Evolutionary conservation across 1,284 basidiomycete species (phyloP).

Genomic region (Phlebopus sp.): DNA sequence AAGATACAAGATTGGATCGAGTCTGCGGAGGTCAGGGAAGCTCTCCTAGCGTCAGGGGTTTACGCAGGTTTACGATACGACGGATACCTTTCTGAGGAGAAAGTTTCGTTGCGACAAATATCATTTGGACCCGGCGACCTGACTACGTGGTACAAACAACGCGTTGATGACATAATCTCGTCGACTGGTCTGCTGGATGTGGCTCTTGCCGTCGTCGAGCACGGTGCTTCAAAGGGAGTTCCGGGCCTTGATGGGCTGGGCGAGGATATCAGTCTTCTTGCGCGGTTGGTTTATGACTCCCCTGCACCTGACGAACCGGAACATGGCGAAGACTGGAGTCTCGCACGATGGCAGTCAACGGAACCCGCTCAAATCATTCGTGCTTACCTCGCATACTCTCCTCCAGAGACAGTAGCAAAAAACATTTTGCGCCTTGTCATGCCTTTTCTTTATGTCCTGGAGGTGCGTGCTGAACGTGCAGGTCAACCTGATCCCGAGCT

Average conservation of each 20-base stretch:
- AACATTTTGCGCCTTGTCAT: constrained; percentile 79
- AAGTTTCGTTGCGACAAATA: neutral
- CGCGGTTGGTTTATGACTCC: constrained; percentile 82
- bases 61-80: constrained; percentile 11
- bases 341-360: constrained; percentile 70
- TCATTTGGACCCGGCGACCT: constrained; percentile 42
- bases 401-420: constrained; percentile 58
- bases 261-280: constrained; percentile 85
- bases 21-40: constrained; percentile 38
- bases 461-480: constrained; percentile 78
- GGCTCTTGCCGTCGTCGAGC: constrained; percentile 78
- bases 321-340: constrained; percentile 63
- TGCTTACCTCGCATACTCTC: constrained; percentile 75
- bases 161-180: constrained; percentile 60
- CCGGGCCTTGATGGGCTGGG: constrained; percentile 80
- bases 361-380: constrained; percentile 61
- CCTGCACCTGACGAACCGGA: constrained; percentile 40
- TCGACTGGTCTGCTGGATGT: constrained; percentile 75
- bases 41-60: constrained; percentile 32
- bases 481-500: constrained; percentile 67
- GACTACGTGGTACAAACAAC: constrained; percentile 69
- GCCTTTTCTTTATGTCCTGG: constrained; percentile 89
- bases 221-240: constrained; percentile 80
- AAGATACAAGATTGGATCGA: constrained; percentile 57
- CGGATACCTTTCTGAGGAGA: constrained; percentile 4